These are phyloP conservation scores for Ustulina deusta DNA, from an alignment of 2,329 filamentous ascomycete species.

Conservation along the genomic window DNA sequence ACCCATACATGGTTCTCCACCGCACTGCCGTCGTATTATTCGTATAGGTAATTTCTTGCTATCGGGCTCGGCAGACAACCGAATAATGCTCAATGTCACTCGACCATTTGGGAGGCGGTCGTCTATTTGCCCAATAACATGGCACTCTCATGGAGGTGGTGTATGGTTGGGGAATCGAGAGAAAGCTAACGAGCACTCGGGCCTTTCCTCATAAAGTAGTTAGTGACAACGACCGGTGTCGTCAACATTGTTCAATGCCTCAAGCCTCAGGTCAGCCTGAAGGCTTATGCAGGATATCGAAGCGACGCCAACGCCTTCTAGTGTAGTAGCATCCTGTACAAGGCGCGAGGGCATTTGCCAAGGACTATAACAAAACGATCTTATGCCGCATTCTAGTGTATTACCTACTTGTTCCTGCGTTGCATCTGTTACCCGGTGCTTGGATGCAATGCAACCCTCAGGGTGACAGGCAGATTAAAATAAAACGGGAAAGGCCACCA, in stretches of 20 bases:
- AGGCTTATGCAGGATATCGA: slow-evolving; percentile 3
- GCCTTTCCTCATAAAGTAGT: not conserved
- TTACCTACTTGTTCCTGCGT: slow-evolving; percentile 33
- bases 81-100: slow-evolving; percentile 1
- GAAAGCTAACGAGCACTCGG: not conserved
- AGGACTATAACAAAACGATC: slow-evolving; percentile 13
- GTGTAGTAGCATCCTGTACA: not conserved
- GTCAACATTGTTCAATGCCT: not conserved
- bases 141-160: not conserved
- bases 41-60: not conserved
- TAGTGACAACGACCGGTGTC: not conserved
- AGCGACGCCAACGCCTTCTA: not conserved
- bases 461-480: slow-evolving; percentile 16
- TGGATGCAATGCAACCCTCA: slow-evolving; percentile 36
- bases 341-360: slow-evolving; percentile 6
- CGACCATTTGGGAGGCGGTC: not conserved
- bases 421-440: slow-evolving; percentile 30
- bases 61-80: slow-evolving; percentile 14
- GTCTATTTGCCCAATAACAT: not conserved
- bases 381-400: slow-evolving; percentile 30
- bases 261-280: slow-evolving; percentile 1
- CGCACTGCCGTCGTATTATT: not conserved
- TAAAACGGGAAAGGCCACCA: slow-evolving; percentile 23
- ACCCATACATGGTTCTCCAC: not conserved
- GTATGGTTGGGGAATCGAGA: not conserved